A percentile compares a stretch with the other conserved stretches of the same genome.
These are phyloP conservation scores for Pythium aristosporum DNA, from an alignment of 352 stramenopile species.

Conservation along the genomic window DNA sequence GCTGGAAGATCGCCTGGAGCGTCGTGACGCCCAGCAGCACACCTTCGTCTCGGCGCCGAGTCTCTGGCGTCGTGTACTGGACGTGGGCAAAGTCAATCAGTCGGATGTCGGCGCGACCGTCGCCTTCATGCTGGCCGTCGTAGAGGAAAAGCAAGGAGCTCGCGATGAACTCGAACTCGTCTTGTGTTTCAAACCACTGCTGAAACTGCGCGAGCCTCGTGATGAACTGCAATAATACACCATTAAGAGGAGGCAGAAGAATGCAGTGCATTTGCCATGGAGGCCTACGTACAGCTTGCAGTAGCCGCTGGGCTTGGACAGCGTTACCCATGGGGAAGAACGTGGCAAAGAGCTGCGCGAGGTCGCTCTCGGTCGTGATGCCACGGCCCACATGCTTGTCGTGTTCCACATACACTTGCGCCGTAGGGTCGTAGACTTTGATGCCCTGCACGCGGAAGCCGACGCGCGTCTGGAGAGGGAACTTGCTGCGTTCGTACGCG, in stretches of 20 bases:
- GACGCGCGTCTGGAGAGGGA: slow-evolving; percentile 87
- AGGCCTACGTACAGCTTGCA: slow-evolving; percentile 39
- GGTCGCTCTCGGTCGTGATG: slow-evolving; percentile 49
- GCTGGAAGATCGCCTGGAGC: slow-evolving; percentile 50
- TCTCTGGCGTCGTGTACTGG: slow-evolving; percentile 14
- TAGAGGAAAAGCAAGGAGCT: slow-evolving; percentile 96
- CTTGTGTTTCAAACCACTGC: slow-evolving; percentile 79
- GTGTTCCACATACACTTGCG: slow-evolving; percentile 66
- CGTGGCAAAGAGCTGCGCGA: slow-evolving; percentile 65
- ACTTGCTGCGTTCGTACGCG: slow-evolving; percentile 90
- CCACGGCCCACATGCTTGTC: slow-evolving; percentile 87
- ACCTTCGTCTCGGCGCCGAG: slow-evolving; percentile 43
- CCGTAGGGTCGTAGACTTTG: slow-evolving; percentile 74
- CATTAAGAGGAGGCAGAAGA: background rate
- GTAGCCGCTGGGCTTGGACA: slow-evolving; percentile 32
- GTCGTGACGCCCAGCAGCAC: slow-evolving; percentile 56
- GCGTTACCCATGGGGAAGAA: slow-evolving; percentile 70
- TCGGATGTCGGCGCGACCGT: slow-evolving; percentile 46
- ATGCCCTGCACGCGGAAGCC: slow-evolving; percentile 95
- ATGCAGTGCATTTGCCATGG: background rate
- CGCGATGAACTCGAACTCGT: slow-evolving; percentile 88
- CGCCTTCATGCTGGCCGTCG: slow-evolving; percentile 49
- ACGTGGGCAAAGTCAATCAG: slow-evolving; percentile 88
- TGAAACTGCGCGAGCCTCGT: slow-evolving; percentile 57
- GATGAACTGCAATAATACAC: slow-evolving; percentile 51